Base-by-base conservation (phyloP, 495 filamentous ascomycete species). In the Chlorociboria aeruginascens region DNA sequence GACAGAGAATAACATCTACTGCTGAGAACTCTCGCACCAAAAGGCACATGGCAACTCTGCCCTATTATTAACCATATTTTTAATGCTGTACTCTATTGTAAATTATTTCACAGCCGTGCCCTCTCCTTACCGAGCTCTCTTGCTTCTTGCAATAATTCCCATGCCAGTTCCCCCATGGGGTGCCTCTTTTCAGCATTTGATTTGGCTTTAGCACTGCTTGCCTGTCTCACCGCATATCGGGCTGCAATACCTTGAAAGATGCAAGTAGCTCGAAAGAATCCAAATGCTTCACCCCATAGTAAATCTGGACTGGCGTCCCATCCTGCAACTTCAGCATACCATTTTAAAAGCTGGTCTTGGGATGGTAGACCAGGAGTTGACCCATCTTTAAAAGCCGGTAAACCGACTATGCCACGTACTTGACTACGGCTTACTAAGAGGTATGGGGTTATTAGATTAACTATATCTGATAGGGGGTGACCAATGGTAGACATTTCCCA, bases 401-500 rank as follows among this genome's bases (percentile, higher is more conserved):
- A 7, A 25, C 20, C 20, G 20, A 25, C 20, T 25, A 25, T 4
- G n/a, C 39, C 31, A 8, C 14, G 17, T 3, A 45, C 32, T n/a
- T 38, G 33, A 1, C 11, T 37, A 52, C 54, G 32, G 56, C 52
- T 40, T 61, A 55, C 25, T 66, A 69, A 20, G 61, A 61, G n/a
- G 60, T 77, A 93, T 3, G 88, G 86, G 25, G 75, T 83, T 17
- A 83, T 70, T 8, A 93, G 66, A 64, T 92, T 92, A 55, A 78
- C 76, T 40, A 97, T 69, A 59, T 98, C 92, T 14, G 84, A 87
- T 9, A 95, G 71, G 4, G 92, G 92, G 61, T 98, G 89, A 41
- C 92, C 92, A 25, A 95, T 83, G 0, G 92, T 98, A 32, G 86
- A 89, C 85, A 95, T 89, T 65, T 95, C 89, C 89, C 89, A 95